Evolutionary conservation across 2,329 filamentous ascomycete genomes (phyloP).

Genomic region (Penicillium sp.): DNA sequence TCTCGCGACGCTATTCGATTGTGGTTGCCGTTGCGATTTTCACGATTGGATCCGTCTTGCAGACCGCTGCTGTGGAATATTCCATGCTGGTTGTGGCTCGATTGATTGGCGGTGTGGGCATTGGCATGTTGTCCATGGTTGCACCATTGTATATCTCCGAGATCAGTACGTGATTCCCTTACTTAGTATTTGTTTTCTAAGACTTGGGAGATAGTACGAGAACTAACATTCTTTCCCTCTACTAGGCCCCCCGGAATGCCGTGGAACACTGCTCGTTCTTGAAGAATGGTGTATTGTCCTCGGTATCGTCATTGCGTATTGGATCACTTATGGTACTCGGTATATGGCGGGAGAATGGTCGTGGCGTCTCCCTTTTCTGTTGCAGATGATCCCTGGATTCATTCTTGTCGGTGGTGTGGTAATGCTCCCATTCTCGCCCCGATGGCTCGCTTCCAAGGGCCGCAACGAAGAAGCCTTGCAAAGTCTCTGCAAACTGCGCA

Average conservation of each 20-base stretch:
- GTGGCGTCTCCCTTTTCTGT: slow-evolving; percentile 49
- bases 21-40: slow-evolving; percentile 54
- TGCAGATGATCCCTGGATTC: slow-evolving; percentile 47
- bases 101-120: slow-evolving; percentile 52
- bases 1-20: slow-evolving; percentile 55
- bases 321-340: slow-evolving; percentile 45
- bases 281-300: slow-evolving; percentile 45
- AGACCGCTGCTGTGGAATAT: slow-evolving; percentile 52
- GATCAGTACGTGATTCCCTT: slow-evolving; percentile 36
- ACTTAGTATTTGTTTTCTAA: not conserved
- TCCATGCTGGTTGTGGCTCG: slow-evolving; percentile 53
- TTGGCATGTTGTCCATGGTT: slow-evolving; percentile 53
- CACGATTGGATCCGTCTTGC: slow-evolving; percentile 51
- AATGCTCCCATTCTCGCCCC: slow-evolving; percentile 56
- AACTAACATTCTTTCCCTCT: not conserved
- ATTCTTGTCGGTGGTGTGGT: slow-evolving; percentile 38
- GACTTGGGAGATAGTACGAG: not conserved
- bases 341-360: slow-evolving; percentile 49
- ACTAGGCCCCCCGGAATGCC: slow-evolving; percentile 46
- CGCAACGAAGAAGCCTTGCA: slow-evolving; percentile 51
- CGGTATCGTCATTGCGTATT: slow-evolving; percentile 45
- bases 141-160: slow-evolving; percentile 56
- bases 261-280: slow-evolving; percentile 46
- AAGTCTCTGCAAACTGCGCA: slow-evolving; percentile 51
- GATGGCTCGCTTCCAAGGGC: slow-evolving; percentile 52